These are phyloP conservation scores for Claviceps purpurea DNA, from an alignment of 2,329 filamentous ascomycete genomes.

Conservation along the genomic window DNA sequence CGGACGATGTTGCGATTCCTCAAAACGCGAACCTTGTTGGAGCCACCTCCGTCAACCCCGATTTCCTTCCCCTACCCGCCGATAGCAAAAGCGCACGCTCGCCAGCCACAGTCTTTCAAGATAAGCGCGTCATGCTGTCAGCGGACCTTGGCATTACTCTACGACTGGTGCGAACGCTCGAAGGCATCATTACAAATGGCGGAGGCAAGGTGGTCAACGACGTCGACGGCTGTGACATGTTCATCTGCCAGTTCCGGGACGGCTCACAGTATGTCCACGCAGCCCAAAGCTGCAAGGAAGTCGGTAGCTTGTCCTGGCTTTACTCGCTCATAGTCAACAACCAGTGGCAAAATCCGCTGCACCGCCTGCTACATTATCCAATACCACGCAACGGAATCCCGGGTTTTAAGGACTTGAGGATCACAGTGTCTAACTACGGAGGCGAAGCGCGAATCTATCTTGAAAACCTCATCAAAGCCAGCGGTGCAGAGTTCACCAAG, in stretches of 20 bases:
- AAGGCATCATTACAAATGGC: conserved; percentile 55
- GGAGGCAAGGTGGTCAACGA: conserved; percentile 55
- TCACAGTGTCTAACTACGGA: conserved; percentile 92
- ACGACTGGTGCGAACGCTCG: conserved; percentile 53
- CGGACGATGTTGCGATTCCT: conserved; percentile 43
- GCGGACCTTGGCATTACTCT: conserved; percentile 57
- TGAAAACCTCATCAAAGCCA: conserved; percentile 75
- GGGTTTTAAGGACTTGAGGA: conserved; percentile 62
- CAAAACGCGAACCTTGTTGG: conserved; percentile 51
- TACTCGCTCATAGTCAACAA: conserved; percentile 85
- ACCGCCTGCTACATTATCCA: conserved; percentile 80
- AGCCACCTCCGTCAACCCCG: conserved; percentile 40
- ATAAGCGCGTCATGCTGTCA: conserved; percentile 65
- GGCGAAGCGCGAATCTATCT: conserved; percentile 88
- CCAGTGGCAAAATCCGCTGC: conserved; percentile 73
- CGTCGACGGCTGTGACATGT: conserved; percentile 63
- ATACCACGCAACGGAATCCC: conserved; percentile 63
- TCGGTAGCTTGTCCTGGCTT: conserved; percentile 88
- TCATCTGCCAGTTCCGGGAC: conserved; percentile 77
- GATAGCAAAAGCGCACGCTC: conserved; percentile 29
- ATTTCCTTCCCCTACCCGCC: conserved; percentile 30
- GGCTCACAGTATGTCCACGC: conserved; percentile 66
- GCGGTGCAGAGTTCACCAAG: conserved; percentile 83
- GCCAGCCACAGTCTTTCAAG: conserved; percentile 60
- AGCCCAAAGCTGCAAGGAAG: conserved; percentile 62